Evolutionary conservation across 345 rosid species (phyloP), one percentile per base, ranked within the genome.

Genomic region (Camelina laxa): DNA sequence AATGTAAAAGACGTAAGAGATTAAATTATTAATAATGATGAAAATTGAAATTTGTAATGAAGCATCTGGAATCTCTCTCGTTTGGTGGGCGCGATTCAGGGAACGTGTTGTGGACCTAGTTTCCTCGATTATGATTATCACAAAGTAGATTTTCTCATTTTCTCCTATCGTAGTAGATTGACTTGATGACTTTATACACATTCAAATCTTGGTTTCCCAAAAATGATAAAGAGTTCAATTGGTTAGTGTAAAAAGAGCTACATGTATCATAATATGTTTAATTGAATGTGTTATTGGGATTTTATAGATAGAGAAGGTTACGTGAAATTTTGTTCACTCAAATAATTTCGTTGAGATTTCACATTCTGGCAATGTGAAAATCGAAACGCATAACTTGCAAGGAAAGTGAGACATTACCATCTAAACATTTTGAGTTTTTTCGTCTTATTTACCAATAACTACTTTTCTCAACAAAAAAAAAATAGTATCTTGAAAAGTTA

Each of bases 31-130:
- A 33, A 8, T 24, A 27, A 42, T 55, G 14, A 59, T 38, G 35
- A 15, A 48, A 49, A 58, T 0, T 66, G 24, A n/a, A 57, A 58
- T 13, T 56, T 48, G 54, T 49, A 30, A 39, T 17, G 78, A 75
- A 58, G 72, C 67, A 65, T 74, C 78, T 53, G 22, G 79, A 75
- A 58, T 49, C 14, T 39, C 44, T 74, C 68, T 60, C 20, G 55
- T 75, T 30, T 67, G 45, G 79, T 75, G 60, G 73, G 72, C 54
- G 45, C 45, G 61, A 30, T 33, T 35, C 50, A 35, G 55, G 12
- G 38, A 59, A 50, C 79, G 73, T 44, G 48, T 44, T 44, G 17
- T 75, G 73, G 73, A 39, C 67, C 16, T 10, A 20, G 22, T 38
- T 38, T 47, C 41, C 41, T 11, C 9, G 15, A 27, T 27, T 33